Evolutionary conservation across 2,329 filamentous ascomycete genomes (phyloP).

Genomic region (Dissoconium aciculare): DNA sequence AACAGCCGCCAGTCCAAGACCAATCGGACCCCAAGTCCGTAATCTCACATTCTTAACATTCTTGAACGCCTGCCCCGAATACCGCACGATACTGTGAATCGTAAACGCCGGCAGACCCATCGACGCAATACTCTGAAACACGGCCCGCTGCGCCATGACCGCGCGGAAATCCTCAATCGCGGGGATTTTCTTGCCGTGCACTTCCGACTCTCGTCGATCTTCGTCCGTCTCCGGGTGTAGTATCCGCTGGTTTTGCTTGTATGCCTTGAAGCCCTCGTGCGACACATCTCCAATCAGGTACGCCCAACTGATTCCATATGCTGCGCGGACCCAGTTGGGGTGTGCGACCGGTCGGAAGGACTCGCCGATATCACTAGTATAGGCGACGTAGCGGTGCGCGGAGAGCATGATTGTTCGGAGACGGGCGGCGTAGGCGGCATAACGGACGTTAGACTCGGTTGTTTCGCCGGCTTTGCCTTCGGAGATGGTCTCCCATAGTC

Average conservation of each 20-base stretch:
- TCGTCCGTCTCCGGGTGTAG: constrained; percentile 47
- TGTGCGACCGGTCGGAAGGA: constrained; percentile 89
- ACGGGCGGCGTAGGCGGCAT: constrained; percentile 80
- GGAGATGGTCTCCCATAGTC: constrained; percentile 43
- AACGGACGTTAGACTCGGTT: constrained; percentile 73
- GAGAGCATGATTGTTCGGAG: constrained; percentile 54
- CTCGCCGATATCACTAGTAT: constrained; percentile 89
- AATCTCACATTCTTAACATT: constrained; percentile 58
- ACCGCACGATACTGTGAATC: constrained; percentile 82
- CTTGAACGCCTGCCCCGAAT: constrained; percentile 77
- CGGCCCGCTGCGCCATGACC: constrained; percentile 76
- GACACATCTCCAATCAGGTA: constrained; percentile 83
- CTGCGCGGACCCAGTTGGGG: constrained; percentile 61
- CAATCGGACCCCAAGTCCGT: constrained; percentile 80
- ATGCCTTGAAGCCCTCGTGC: constrained; percentile 91
- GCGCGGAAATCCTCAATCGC: constrained; percentile 79
- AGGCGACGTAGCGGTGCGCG: constrained; percentile 90
- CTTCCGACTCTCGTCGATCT: constrained; percentile 20
- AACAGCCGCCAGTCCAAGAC: constrained; percentile 51
- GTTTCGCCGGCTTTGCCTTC: constrained; percentile 63
- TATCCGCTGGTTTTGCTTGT: constrained; percentile 66
- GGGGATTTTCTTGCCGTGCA: constrained; percentile 32
- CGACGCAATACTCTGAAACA: constrained; percentile 80
- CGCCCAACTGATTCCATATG: constrained; percentile 84
- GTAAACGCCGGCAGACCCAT: constrained; percentile 93